Evolutionary conservation across 192 early-diverging fungal species (phyloP), one percentile per base, ranked within the genome.

Genomic region (Coemansia sp.): DNA sequence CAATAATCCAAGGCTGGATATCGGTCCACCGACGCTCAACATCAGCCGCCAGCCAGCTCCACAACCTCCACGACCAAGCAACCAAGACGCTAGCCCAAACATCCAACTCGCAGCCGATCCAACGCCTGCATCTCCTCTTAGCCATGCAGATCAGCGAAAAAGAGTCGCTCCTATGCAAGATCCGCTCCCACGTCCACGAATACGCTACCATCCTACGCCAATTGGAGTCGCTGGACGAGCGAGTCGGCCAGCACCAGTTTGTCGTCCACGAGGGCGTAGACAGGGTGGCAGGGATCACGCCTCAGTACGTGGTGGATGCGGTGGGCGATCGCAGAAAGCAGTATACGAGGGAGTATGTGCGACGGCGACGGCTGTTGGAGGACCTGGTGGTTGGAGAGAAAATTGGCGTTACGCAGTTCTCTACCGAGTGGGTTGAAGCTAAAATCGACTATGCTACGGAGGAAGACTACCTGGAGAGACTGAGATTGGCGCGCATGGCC

Each of bases 381-480:
- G 41, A 23, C 18, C 38, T 48, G 12, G 50, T 48, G 25, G 26
- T 26, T 31, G 33, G 18, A 10, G 38, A 34, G 50, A 21, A 13
- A 35, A 31, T n/a, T 8, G 26, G 31, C 28, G 34, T 20, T 56
- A 39, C 31, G 13, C 26, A 41, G 60, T 62, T 62, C 33, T 41
- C 26, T 1, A 21, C n/a, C 3, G 20, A 43, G 68, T 69, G 68
- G 68, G 13, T 43, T 3, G 61, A 34, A 21, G 16, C 37, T 13
- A 20, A 57, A 18, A 31, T 69, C 13, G 61, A 69, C 38, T 69
- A 58, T 33, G 50, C 38, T 3, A 23, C 23, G 3, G 68, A 69
- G 53, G 68, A 69, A 41, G 68, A 69, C 14, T 69, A 69, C 11
- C 31, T 69, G 39, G 65, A 73, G 4, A 25, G 61, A 28, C 42